These are phyloP conservation scores for Aspergillus flavus DNA, from an alignment of 2,329 filamentous ascomycete genomes.

Conservation along the genomic window DNA sequence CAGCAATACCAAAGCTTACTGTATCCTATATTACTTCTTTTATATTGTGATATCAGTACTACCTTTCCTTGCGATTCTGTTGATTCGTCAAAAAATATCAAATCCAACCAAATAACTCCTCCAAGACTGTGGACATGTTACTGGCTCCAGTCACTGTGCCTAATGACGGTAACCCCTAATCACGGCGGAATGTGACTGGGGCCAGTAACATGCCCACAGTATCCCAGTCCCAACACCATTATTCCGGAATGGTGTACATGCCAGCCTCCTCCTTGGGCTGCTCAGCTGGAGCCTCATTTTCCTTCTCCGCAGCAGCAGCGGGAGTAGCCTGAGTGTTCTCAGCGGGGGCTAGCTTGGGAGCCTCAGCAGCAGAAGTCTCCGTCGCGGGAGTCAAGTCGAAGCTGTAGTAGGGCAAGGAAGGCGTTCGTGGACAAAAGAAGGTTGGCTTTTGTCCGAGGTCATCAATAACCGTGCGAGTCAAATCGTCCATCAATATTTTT, in stretches of 20 bases:
- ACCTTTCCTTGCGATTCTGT: too few relatives aligned
- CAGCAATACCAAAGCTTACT: neutral
- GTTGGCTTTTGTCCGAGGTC: conserved; percentile 1
- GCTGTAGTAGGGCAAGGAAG: neutral
- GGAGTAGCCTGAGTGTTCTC: conserved; percentile 38
- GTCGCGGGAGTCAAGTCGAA: conserved; percentile 32
- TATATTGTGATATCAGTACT: too few relatives aligned
- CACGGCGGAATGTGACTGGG: too few relatives aligned
- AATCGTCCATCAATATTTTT: conserved; percentile 2
- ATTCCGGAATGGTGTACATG: too few relatives aligned
- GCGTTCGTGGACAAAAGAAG: conserved; percentile 5
- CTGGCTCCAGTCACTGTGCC: too few relatives aligned
- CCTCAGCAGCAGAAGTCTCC: conserved; percentile 32
- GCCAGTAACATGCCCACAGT: neutral
- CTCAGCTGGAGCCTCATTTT: conserved; percentile 40
- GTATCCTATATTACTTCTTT: neutral
- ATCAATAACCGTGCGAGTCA: conserved; percentile 12
- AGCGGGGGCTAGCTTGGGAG: conserved; percentile 36
- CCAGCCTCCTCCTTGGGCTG: conserved; percentile 38
- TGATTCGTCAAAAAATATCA: too few relatives aligned
- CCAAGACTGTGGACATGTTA: too few relatives aligned
- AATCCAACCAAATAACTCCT: too few relatives aligned
- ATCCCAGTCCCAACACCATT: too few relatives aligned
- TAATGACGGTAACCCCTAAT: too few relatives aligned
- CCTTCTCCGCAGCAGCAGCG: conserved; percentile 37